phyloP scores from a whole-genome alignment of 1,284 basidiomycete species.

The Trametes pubescens region DNA sequence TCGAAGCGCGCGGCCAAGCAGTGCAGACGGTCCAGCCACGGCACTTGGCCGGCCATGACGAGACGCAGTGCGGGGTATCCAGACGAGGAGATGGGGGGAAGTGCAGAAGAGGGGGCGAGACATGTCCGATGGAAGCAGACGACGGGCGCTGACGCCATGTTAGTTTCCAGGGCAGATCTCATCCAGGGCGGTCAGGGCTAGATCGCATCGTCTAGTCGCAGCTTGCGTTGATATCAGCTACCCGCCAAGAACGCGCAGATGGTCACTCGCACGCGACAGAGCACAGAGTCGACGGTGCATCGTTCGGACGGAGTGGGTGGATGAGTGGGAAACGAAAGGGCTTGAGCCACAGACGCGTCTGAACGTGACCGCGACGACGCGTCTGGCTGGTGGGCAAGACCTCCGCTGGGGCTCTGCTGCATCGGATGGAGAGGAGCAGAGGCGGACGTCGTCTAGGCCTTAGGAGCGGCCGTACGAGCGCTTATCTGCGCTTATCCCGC shows the following conservation, averaged over 20 bases:
- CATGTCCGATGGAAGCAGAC: constrained; percentile 19
- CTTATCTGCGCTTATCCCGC: too few relatives aligned
- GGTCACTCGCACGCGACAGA: neutral
- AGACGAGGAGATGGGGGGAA: constrained; percentile 3
- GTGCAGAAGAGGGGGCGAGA: neutral
- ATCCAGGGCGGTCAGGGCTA: constrained; percentile 13
- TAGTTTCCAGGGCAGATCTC: constrained; percentile 24
- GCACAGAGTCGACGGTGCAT: neutral
- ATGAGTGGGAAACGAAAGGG: neutral
- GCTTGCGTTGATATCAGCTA: neutral
- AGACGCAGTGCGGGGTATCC: neutral
- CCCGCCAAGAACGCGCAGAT: neutral
- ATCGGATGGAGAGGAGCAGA: too few relatives aligned
- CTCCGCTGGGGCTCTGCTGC: too few relatives aligned
- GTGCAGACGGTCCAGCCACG: constrained; percentile 5
- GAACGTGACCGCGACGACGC: constrained; percentile 24
- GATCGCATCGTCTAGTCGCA: constrained; percentile 1
- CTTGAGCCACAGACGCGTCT: constrained; percentile 22
- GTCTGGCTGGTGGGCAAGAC: too few relatives aligned
- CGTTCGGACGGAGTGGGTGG: neutral
- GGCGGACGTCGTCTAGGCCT: too few relatives aligned
- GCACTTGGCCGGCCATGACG: constrained; percentile 11
- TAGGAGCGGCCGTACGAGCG: too few relatives aligned
- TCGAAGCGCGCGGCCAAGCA: constrained; percentile 15
- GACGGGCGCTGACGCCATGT: constrained; percentile 16